Evolutionary conservation across 2,329 filamentous ascomycete genomes (phyloP).

Genomic region (Fusarium sp.): DNA sequence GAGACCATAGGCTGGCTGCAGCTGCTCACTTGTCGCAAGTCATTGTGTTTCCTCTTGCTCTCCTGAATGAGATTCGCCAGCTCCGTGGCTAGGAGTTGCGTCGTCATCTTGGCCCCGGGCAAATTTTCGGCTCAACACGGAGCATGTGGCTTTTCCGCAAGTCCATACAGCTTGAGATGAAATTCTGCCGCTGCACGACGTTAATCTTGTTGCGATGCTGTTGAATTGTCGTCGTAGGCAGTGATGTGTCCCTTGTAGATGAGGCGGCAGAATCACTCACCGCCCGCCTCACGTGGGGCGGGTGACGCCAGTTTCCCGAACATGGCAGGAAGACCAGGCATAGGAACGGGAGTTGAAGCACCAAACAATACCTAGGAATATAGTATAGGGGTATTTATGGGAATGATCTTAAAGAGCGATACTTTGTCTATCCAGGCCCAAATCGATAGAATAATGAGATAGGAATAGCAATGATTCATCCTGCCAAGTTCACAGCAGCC

Average conservation of each 20-base stretch:
- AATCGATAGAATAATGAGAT: not conserved
- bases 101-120: conserved; percentile 72
- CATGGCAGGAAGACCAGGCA: not conserved
- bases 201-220: conserved; percentile 26
- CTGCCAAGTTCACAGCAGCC: not conserved
- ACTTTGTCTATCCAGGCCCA: not conserved
- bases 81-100: conserved; percentile 87
- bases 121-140: conserved; percentile 38
- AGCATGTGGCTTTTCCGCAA: conserved; percentile 33
- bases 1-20: not conserved
- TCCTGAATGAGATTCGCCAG: conserved; percentile 91
- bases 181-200: conserved; percentile 29
- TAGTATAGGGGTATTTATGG: not conserved
- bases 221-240: conserved; percentile 34
- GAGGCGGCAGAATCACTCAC: conserved; percentile 45
- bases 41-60: conserved; percentile 92
- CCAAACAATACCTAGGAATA: not conserved
- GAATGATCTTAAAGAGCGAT: not conserved
- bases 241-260: conserved; percentile 46
- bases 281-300: conserved; percentile 42
- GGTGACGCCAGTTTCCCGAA: not conserved
- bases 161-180: conserved; percentile 42
- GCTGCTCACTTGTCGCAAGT: conserved; percentile 76
- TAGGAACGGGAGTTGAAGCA: not conserved
- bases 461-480: not conserved